A percentile compares a stretch with the other conserved stretches of the same genome.
phyloP scores from a whole-genome alignment of 805 yeast species.

The Metschnikowia sp. region DNA sequence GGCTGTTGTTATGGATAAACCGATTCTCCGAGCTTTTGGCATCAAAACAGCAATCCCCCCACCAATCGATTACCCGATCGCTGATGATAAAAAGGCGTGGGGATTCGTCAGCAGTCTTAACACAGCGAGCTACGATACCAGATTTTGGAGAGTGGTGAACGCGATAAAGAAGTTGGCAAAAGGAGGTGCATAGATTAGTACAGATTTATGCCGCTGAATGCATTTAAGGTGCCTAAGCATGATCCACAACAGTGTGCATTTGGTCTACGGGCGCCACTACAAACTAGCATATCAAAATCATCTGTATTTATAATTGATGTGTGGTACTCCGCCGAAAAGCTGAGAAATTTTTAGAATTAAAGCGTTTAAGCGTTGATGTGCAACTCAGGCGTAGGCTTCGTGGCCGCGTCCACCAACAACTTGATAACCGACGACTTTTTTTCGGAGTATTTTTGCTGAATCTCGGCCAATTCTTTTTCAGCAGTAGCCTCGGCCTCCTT shows the following conservation, averaged over 20 bases:
- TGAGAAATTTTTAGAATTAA: background rate
- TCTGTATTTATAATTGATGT: background rate
- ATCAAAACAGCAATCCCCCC: constrained; percentile 82
- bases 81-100: constrained; percentile 83
- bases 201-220: too few relatives aligned
- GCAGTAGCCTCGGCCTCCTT: constrained; percentile 75
- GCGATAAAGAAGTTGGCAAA: constrained; percentile 38
- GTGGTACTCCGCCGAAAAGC: too few relatives aligned
- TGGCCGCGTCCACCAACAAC: constrained; percentile 75
- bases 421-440: constrained; percentile 69
- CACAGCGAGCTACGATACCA: constrained; percentile 75
- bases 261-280: too few relatives aligned
- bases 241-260: too few relatives aligned
- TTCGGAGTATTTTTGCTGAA: constrained; percentile 58
- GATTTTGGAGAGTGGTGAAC: constrained; percentile 59
- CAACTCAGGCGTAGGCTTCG: constrained; percentile 74
- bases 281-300: background rate
- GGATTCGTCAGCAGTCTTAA: constrained; percentile 77
- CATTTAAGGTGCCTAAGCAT: too few relatives aligned
- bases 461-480: constrained; percentile 63
- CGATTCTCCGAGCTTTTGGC: constrained; percentile 52
- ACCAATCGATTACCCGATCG: constrained; percentile 88
- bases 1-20: constrained; percentile 80
- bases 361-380: constrained; percentile 63
- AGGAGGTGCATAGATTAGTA: constrained; percentile 20